These are phyloP conservation scores for Tulasnella sp. DNA, from an alignment of 768 basidiomycete genomes.

Conservation along the genomic window DNA sequence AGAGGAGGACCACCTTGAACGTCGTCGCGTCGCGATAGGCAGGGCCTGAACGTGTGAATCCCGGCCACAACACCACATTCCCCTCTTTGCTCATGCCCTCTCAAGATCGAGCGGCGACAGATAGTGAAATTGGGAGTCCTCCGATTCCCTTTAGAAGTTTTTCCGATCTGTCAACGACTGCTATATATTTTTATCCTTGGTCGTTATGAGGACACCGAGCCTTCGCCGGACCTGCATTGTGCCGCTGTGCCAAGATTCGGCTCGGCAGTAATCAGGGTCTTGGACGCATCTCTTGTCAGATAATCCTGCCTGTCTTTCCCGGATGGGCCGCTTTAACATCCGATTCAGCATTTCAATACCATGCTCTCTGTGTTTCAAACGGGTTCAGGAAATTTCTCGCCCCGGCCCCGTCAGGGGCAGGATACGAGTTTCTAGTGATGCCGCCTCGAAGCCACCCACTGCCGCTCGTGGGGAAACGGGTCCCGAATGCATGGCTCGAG, in stretches of 20 bases:
- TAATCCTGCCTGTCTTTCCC: too few relatives aligned
- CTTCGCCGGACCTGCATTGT: background rate
- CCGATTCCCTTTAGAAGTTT: background rate
- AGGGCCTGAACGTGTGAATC: background rate
- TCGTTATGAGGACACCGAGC: background rate
- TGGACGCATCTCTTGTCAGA: background rate
- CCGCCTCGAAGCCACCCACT: background rate
- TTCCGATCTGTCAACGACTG: background rate
- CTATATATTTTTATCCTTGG: background rate
- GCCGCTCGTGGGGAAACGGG: background rate
- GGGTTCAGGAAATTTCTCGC: background rate
- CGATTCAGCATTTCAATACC: too few relatives aligned
- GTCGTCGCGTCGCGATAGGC: background rate
- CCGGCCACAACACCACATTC: background rate
- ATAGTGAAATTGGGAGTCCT: too few relatives aligned
- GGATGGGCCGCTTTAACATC: too few relatives aligned
- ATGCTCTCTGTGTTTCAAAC: background rate
- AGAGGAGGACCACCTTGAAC: background rate
- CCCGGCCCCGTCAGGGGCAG: background rate
- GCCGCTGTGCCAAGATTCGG: background rate
- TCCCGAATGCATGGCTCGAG: background rate
- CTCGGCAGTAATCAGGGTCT: background rate
- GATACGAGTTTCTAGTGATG: background rate
- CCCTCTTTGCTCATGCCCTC: too few relatives aligned
- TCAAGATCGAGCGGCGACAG: too few relatives aligned